Conservation (phyloP, 495 filamentous ascomycete species). For the Tuber calosporum region DNA sequence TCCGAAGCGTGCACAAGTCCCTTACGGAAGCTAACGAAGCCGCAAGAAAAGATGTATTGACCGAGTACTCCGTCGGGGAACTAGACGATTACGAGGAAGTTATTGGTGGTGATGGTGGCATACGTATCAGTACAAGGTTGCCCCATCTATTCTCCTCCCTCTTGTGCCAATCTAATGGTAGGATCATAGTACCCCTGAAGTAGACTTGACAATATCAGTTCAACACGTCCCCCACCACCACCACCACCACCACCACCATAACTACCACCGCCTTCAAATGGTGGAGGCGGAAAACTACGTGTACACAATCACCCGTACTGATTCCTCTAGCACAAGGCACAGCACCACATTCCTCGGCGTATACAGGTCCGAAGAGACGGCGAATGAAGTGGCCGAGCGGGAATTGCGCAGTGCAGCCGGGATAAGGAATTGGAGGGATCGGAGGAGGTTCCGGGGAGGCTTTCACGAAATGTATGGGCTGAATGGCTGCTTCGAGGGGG, state of each 20-base stretch:
- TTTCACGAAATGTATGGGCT: slow-evolving; percentile 37
- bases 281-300: background rate
- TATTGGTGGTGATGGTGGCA: slow-evolving; percentile 13
- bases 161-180: background rate
- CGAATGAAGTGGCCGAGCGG: slow-evolving; percentile 31
- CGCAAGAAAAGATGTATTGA: slow-evolving; percentile 21
- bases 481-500: slow-evolving; percentile 33
- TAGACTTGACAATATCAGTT: background rate
- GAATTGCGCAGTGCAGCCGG: slow-evolving; percentile 35
- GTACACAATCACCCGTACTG: background rate
- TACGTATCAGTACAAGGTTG: slow-evolving; percentile 24
- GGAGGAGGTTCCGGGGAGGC: slow-evolving; percentile 32
- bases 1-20: slow-evolving; percentile 29
- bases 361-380: slow-evolving; percentile 30
- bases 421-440: slow-evolving; percentile 34
- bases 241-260: background rate
- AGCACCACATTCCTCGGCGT: slow-evolving; percentile 16
- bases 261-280: background rate
- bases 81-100: slow-evolving; percentile 28
- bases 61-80: slow-evolving; percentile 25
- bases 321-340: background rate
- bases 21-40: slow-evolving; percentile 35
- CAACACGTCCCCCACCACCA: background rate
- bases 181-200: background rate
- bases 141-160: background rate